Evolutionary conservation across 805 yeast species (phyloP).

Genomic region (Saturnispora halmiae): DNA sequence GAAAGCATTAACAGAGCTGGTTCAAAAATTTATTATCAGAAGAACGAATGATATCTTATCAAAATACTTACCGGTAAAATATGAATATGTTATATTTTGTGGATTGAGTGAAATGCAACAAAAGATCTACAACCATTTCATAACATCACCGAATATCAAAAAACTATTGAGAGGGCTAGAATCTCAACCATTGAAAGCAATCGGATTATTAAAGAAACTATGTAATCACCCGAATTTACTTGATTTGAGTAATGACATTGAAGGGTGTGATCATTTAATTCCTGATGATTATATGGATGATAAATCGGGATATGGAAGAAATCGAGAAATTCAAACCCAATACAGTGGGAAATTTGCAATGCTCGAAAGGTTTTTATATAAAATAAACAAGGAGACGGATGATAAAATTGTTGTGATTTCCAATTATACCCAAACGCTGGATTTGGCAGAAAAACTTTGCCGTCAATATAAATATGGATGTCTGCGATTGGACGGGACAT

Average conservation of each 20-base stretch:
- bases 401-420: conserved; percentile 94
- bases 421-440: conserved; percentile 90
- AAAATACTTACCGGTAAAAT: conserved; percentile 89
- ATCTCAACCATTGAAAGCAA: conserved; percentile 82
- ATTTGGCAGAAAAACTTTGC: conserved; percentile 81
- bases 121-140: conserved; percentile 59
- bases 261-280: conserved; percentile 52
- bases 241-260: conserved; percentile 66
- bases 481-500: conserved; percentile 82
- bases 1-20: conserved; percentile 60
- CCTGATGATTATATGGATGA: conserved; percentile 68
- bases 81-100: conserved; percentile 94
- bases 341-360: conserved; percentile 81
- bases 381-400: conserved; percentile 71
- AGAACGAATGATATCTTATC: conserved; percentile 92
- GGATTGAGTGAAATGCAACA: conserved; percentile 71
- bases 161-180: conserved; percentile 57
- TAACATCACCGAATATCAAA: conserved; percentile 70
- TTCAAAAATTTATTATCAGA: conserved; percentile 83
- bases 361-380: conserved; percentile 71
- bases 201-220: conserved; percentile 77
- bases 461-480: conserved; percentile 64
- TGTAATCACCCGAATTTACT: conserved; percentile 92
- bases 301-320: conserved; percentile 39
- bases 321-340: conserved; percentile 68